phyloP scores from a whole-genome alignment of 371 early-diverging fungal species.

The Syncephalis plumigaleata region DNA sequence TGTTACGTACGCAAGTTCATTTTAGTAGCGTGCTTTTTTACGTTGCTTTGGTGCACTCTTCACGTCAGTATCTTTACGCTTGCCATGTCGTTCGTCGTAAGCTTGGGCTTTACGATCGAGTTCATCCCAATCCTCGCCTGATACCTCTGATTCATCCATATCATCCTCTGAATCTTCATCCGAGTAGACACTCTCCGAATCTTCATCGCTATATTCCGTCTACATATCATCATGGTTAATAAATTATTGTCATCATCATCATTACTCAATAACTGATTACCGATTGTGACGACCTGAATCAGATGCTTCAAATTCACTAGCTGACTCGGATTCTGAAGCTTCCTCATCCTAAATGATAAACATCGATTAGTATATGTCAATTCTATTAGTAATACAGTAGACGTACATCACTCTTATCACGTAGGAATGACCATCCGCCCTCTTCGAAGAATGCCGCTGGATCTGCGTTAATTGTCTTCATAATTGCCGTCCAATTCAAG shows the following conservation, averaged over 20 bases:
- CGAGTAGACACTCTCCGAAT: slow-evolving; percentile 17
- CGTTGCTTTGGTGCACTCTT: too few species aligned
- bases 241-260: not conserved
- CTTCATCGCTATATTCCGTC: slow-evolving; percentile 22
- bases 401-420: slow-evolving; percentile 43
- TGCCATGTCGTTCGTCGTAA: too few species aligned
- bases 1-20: too few species aligned
- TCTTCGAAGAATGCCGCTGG: slow-evolving; percentile 91
- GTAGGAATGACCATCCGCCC: slow-evolving; percentile 94
- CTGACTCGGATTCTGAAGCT: slow-evolving; percentile 13
- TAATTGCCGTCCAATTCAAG: slow-evolving; percentile 95
- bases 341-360: not conserved
- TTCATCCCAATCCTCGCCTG: slow-evolving; percentile 54
- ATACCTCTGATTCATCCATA: slow-evolving; percentile 13
- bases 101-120: slow-evolving; percentile 54
- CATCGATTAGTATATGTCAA: too few species aligned
- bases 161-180: not conserved
- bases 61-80: too few species aligned
- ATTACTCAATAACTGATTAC: slow-evolving; percentile 5
- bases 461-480: slow-evolving; percentile 96
- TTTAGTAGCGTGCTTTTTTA: too few species aligned
- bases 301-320: slow-evolving; percentile 29
- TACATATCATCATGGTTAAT: slow-evolving; percentile 6
- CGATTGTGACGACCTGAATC: slow-evolving; percentile 25
- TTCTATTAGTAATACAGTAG: not conserved